Evolutionary conservation across 768 basidiomycete genomes (phyloP), one percentile per base, ranked within the genome.

Genomic region (Xerocomus potaroensis): DNA sequence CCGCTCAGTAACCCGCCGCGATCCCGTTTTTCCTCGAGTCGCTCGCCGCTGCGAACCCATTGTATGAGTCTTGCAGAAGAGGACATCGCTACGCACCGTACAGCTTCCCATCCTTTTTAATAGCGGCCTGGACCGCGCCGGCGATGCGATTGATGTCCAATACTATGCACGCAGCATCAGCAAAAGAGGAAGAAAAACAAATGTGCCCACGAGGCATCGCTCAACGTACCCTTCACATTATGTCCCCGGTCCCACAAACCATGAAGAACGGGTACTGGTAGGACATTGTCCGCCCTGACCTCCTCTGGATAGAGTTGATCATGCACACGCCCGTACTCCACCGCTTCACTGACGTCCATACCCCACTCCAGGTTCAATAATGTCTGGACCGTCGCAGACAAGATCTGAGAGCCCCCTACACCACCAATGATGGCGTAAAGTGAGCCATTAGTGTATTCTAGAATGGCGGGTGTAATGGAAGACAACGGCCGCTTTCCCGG

Each of bases 11-110:
- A 3, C 87, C 93, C 38, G 87, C 82, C 5, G 93, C 88, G 33
- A 92, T 77, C n/a, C 92, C 92, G 53, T 91, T 87, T 73, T 94
- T 95, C 61, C 92, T 78, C 16, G 88, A 91, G 66, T 96, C 93
- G 61, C 88, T 91, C 8, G 89, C 86, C 50, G 90, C 92, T 87
- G 55, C 35, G 21, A 21, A 30, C 35, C 14, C 19, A 15, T 27
- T 32, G 27, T 2, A 38, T 54, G 24, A 55, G 37, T 10, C 11
- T 16, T 24, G 23, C 50, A 31, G 41, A 31, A 8, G 21, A 12
- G 37, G 6, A 6, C 12, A 14, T 44, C 40, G 27, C 22, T 29
- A 65, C 81, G 38, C 54, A 87, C 88, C 87, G 52, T 75, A 87
- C 22, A 92, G 72, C 36, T 60, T 66, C 7, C 76, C 80, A 42